Evolutionary conservation across 2,329 filamentous ascomycete genomes (phyloP).

Genomic region (Sporothrix luriei): DNA sequence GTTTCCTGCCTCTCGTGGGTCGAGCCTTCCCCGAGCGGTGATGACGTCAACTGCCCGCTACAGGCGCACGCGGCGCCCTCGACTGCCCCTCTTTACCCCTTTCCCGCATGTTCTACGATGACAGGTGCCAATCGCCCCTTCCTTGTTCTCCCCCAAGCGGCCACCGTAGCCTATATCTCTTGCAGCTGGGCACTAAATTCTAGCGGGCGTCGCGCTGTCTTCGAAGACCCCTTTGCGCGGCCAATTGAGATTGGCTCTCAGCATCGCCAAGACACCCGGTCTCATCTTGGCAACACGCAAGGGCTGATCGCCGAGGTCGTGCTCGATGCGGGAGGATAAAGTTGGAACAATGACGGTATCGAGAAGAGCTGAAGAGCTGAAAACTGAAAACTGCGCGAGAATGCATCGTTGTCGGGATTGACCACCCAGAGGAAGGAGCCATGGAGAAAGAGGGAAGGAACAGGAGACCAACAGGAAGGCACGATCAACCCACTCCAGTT

Average conservation of each 20-base stretch:
- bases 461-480: not conserved
- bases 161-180: not conserved
- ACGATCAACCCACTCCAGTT: not conserved
- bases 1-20: not conserved
- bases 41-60: not conserved
- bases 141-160: not conserved
- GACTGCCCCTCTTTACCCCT: not conserved
- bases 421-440: too few relatives aligned
- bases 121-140: not conserved
- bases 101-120: not conserved
- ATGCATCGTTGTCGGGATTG: not conserved
- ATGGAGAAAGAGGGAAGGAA: not conserved
- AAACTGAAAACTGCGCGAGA: not conserved
- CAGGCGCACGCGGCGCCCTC: not conserved
- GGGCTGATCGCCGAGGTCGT: not conserved
- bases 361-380: not conserved
- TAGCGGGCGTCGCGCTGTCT: not conserved
- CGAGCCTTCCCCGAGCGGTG: not conserved
- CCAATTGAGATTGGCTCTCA: not conserved
- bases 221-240: too few relatives aligned
- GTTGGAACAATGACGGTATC: not conserved
- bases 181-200: not conserved
- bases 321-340: not conserved
- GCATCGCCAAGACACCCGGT: conserved; percentile 4
- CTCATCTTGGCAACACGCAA: conserved; percentile 16